Conservation (phyloP, 345 rosid genomes). For the Mangifera indica region DNA sequence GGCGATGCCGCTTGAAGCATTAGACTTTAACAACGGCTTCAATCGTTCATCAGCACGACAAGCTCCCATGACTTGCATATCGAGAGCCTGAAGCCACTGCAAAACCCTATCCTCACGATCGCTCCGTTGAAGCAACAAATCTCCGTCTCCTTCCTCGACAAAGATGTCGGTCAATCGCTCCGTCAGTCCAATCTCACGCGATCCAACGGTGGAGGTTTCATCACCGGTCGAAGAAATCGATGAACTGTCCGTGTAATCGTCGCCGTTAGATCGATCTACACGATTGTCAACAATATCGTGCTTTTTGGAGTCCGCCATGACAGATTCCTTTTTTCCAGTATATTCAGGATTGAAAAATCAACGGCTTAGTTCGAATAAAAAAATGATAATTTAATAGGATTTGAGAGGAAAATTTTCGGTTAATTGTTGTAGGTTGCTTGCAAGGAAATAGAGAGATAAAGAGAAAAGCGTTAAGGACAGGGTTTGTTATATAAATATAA, state of each 20-base stretch:
- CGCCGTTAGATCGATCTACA: slow-evolving; percentile 37
- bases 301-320: slow-evolving; percentile 54
- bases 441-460: not conserved
- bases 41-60: slow-evolving; percentile 97
- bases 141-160: slow-evolving; percentile 54
- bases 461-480: not conserved
- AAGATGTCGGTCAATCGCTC: slow-evolving; percentile 61
- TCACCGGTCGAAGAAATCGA: slow-evolving; percentile 30
- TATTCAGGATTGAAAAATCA: not conserved
- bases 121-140: slow-evolving; percentile 58
- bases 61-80: slow-evolving; percentile 88
- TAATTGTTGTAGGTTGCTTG: not conserved
- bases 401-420: not conserved
- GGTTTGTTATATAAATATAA: not conserved
- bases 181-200: slow-evolving; percentile 45
- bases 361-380: not conserved
- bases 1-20: slow-evolving; percentile 56
- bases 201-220: slow-evolving; percentile 39
- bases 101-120: slow-evolving; percentile 73
- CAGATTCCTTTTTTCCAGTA: slow-evolving; percentile 1
- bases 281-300: slow-evolving; percentile 39
- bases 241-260: slow-evolving; percentile 35
- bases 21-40: slow-evolving; percentile 83
- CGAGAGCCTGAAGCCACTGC: slow-evolving; percentile 89
- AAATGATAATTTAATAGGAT: not conserved